Evolutionary conservation across 345 rosid genomes (phyloP), one percentile per base, ranked within the genome.

Genomic region (Viola odorata): DNA sequence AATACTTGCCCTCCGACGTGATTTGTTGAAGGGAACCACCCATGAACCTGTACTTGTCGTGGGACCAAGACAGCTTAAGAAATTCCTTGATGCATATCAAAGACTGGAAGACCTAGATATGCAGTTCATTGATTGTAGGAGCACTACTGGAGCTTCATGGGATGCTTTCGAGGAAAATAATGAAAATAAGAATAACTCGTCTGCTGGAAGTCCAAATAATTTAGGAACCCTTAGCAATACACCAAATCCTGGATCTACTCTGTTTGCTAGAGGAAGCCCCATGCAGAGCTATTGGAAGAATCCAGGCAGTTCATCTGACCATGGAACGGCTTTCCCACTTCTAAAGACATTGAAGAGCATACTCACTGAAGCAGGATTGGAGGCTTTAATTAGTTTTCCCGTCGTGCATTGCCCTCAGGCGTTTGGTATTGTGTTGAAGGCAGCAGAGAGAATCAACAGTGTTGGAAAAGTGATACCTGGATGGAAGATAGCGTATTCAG

Each of bases 351-450:
- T 89, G 74, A 84, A 81, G 78, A 73, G 64, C 68, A 78, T 74
- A 67, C 94, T 92, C 16, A 51, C 42, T 9, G 94, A 81, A 61
- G 82, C 80, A 1, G 96, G 94, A 15, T 64, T 92, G 66, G 84
- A 84, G 53, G 70, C 72, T 50, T 73, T 89, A 80, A 70, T 84
- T 65, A 89, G 98, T 50, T 85, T 92, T 59, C 98, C 98, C 14
- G 98, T 92, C 17, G 88, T 92, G 64, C 98, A 92, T 61, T 92
- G 96, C 71, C 96, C 94, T 57, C 91, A 92, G 70, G 87, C 98
- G 39, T 92, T 75, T 68, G 98, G 98, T 38, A 73, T 89, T 36
- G 76, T 71, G 56, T 62, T 92, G 53, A 83, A 82, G 76, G 96
- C 96, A 5, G 79, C 86, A 12, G 82, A 87, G 56, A 85, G 96